Conservation (phyloP, 495 filamentous ascomycete species). For the Amniculicola lignicola region DNA sequence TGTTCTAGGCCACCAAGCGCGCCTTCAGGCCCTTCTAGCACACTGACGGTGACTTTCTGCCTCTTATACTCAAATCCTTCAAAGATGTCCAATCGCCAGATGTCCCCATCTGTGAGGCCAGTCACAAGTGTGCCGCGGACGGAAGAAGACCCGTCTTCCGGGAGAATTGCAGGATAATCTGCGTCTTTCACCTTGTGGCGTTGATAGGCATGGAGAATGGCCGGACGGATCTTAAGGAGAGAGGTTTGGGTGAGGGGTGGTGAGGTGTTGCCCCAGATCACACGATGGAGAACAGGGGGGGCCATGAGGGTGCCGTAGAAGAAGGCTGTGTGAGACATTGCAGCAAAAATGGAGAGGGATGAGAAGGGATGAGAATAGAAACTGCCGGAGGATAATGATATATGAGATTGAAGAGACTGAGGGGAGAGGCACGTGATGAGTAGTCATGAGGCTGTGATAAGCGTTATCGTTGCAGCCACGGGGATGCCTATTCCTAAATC, state of each 20-base stretch:
- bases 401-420: no score
- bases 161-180: constrained; percentile 84
- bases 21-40: constrained; percentile 42
- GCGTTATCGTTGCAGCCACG: no score
- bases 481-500: no score
- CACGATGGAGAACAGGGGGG: constrained; percentile 73
- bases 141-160: constrained; percentile 37
- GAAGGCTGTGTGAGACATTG: constrained; percentile 51
- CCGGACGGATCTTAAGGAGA: constrained; percentile 64
- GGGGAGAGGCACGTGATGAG: no score
- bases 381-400: no score
- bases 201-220: constrained; percentile 67
- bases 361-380: no score
- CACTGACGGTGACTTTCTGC: constrained; percentile 48
- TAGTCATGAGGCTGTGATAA: no score
- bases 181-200: constrained; percentile 63
- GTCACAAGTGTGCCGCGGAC: constrained; percentile 79
- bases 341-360: no score
- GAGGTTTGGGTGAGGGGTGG: constrained; percentile 25
- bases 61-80: constrained; percentile 76
- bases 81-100: constrained; percentile 74
- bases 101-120: constrained; percentile 73
- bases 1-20: constrained; percentile 44
- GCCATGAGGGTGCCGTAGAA: constrained; percentile 79
- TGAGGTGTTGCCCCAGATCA: constrained; percentile 65